Conservation (phyloP, 306 rosid species). For the Luffa acutangula region DNA sequence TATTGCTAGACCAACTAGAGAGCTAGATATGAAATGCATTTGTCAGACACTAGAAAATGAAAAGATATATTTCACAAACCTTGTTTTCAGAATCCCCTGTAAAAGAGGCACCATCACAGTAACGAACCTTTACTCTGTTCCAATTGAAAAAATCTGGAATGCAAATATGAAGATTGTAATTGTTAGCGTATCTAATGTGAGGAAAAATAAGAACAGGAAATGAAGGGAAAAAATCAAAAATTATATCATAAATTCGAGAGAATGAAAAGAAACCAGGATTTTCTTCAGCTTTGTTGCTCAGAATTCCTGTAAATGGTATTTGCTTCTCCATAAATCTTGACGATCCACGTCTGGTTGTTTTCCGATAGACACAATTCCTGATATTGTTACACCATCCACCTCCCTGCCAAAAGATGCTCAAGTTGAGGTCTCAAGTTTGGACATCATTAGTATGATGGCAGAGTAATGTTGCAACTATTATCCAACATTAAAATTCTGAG, state of each 20-base stretch:
- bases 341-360: conserved; percentile 69
- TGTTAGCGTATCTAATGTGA: conserved; percentile 1
- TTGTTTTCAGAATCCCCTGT: conserved; percentile 63
- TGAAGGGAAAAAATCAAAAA: neutral
- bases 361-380: conserved; percentile 77
- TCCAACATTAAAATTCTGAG: neutral
- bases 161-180: conserved; percentile 7
- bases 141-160: conserved; percentile 87
- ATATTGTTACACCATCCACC: conserved; percentile 93
- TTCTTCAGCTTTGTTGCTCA: conserved; percentile 58
- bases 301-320: conserved; percentile 65
- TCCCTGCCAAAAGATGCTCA: conserved; percentile 55
- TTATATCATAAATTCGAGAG: neutral
- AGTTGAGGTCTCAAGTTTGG: conserved; percentile 4
- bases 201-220: neutral
- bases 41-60: neutral
- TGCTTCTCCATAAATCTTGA: conserved; percentile 75
- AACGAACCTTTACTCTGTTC: conserved; percentile 94
- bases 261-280: conserved; percentile 63
- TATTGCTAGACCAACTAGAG: neutral
- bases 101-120: conserved; percentile 96
- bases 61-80: conserved; percentile 32
- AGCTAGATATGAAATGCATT: neutral
- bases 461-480: neutral
- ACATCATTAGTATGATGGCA: neutral